Conservation (phyloP, 1,139 yeast genomes). For the Diutina sp. region DNA sequence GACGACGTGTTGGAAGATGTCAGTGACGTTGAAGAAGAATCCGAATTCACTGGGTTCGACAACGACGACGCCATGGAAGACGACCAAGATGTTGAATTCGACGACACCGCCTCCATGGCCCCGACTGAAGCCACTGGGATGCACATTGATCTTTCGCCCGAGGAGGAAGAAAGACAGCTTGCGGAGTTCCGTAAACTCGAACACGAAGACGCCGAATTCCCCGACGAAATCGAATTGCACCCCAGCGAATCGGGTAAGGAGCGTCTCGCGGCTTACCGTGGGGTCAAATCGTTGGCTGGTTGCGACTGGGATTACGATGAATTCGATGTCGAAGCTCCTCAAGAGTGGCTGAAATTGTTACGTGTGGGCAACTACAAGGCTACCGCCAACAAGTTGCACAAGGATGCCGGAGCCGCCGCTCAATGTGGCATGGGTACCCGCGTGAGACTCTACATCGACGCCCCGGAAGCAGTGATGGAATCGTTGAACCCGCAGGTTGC, state of each 20-base stretch:
- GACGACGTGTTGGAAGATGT: conserved; percentile 38
- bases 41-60: neutral
- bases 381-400: conserved; percentile 56
- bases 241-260: conserved; percentile 71
- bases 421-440: conserved; percentile 57
- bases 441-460: conserved; percentile 47
- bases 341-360: conserved; percentile 63
- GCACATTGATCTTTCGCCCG: conserved; percentile 65
- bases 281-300: conserved; percentile 68
- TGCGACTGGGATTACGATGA: conserved; percentile 88
- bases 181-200: conserved; percentile 56
- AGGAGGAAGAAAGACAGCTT: conserved; percentile 75
- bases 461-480: conserved; percentile 40
- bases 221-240: conserved; percentile 82
- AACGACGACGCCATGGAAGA: conserved; percentile 18
- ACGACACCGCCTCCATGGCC: conserved; percentile 17
- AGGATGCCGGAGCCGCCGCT: conserved; percentile 45
- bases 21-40: conserved; percentile 30
- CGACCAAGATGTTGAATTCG: conserved; percentile 11
- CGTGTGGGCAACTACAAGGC: conserved; percentile 71
- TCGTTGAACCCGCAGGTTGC: conserved; percentile 24
- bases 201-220: conserved; percentile 82
- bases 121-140: conserved; percentile 44
- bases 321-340: conserved; percentile 61
- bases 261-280: conserved; percentile 67